Evolutionary conservation across 805 yeast species (phyloP), one percentile per base, ranked within the genome.

Genomic region (Metschnikowia drakensbergensis): DNA sequence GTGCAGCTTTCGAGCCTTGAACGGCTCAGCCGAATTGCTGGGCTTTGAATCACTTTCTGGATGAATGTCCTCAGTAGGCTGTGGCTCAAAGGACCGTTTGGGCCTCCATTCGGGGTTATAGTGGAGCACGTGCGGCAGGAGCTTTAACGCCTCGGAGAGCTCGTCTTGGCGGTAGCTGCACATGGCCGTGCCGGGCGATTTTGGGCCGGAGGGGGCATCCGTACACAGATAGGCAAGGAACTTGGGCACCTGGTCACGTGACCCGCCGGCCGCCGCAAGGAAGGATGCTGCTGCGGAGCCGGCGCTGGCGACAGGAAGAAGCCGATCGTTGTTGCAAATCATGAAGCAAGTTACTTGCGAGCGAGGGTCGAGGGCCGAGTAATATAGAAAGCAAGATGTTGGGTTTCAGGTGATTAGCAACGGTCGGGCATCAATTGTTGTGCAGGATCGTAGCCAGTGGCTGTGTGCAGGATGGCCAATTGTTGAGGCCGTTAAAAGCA

Each of bases 281-380:
- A 40, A 11, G 4, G 13, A n/a, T 3, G 43, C 22, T 5, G 43
- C 36, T 3, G 29, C 11, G 3, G 32, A 22, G 3, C 36, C 17
- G 8, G 7, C 10, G 10, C 22, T 23, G 1, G 29, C 22, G 2
- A 31, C 22, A n/a, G 43, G 43, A 11, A 40, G 43, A 31, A 40
- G 17, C 13, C 43, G 43, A 10, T 40, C 43, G 23, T 40, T n/a
- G 29, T 40, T 40, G 43, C 43, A 40, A 32, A 40, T 8, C 43
- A 40, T 40, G 6, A n/a, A 17, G 17, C 17, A 17, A 17, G 2
- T 17, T 17, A 17, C 17, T 17, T 17, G 17, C 17, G 17, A 17
- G 17, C 17, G 17, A 17, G 17, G 17, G 17, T 1, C 17, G 17
- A 17, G 1, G 17, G 17, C 17, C 17, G 17, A 17, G 17, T 17